Base-by-base conservation (phyloP, 176 grass and related monocot genomes). In the Guadua angustifolia region DNA sequence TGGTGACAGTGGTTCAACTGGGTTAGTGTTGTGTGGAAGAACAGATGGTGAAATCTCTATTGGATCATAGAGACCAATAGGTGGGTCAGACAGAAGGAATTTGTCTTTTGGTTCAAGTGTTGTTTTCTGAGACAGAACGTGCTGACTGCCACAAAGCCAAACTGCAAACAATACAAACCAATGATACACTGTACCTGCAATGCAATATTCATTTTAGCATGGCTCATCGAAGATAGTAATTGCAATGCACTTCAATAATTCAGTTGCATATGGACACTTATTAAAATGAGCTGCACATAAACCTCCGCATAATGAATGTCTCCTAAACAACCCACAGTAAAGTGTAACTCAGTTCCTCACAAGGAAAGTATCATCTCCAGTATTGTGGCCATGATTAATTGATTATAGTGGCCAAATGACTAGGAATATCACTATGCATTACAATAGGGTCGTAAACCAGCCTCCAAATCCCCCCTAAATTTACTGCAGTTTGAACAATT, bases 41-140 rank as follows among this genome's bases (percentile, higher is more conserved):
- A 91, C 83, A 88, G 93, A 73, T 52, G 95, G 95, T 45, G 95
- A 88, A 77, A 98, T 95, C 52, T 98, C 93, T 88, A 98, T 89
- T 56, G 95, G 95, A 82, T 92, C 95, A 85, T 92, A 89, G 82
- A 98, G 90, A 19, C 95, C 95, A 38, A 95, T 93, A 26, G 95
- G 95, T 33, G 95, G 95, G 64, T 98, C 95, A 75, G 95, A 95
- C 66, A 98, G 68, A 73, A 95, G 79, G 50, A 98, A 95, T 85
- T 94, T 98, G 69, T 89, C 85, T 79, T 91, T 91, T 35, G 89
- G 89, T 83, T 93, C 65, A 79, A 98, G 79, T 49, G 86, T 69
- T 15, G 87, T 83, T 88, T 93, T 88, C 66, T 90, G 84, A 66
- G 91, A 93, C 65, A 92, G 43, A 73, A 88, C 91, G 59, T 83